Evolutionary conservation across 2,329 filamentous ascomycete genomes (phyloP), one percentile per base, ranked within the genome.

Genomic region (Sporothrix inflata): DNA sequence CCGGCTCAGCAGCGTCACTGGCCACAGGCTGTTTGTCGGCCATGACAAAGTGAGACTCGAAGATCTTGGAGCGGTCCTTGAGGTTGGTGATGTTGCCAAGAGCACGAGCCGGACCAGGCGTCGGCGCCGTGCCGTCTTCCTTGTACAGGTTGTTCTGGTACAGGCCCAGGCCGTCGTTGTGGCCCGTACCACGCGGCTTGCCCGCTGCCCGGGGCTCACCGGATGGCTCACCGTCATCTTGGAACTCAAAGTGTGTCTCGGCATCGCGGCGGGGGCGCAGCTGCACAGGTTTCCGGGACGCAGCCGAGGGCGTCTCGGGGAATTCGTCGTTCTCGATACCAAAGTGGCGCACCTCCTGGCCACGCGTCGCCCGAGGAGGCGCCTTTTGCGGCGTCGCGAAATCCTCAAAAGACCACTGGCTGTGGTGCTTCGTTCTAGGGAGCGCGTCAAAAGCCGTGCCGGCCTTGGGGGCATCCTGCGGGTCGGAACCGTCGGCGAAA

Each of bases 331-430:
- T 88, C 73, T 94, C 91, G 65, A 91, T 90, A 76, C 91, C 91
- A 89, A 93, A 97, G 80, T 96, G 91, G 71, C 92, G 91, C 73
- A 90, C 87, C 74, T 96, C 90, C 78, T 94, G 89, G 51, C 86
- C 84, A 73, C 90, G 87, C 70, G 85, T 79, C 27, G 87, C 80
- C 80, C 91, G 92, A 61, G 85, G 92, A 65, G 88, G 84, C 34
- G 82, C 76, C 85, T 97, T 97, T 75, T 91, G 87, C 0, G 95
- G 95, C 0, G 94, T 97, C 19, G 85, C 84, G 77, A 97, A 97
- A 82, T 97, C 94, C 74, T 93, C 89, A 81, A 98, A 98, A 66
- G 90, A 89, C 94, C 95, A 98, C 74, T 93, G 91, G 75, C 90
- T 90, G 73, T 86, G 84, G 79, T 93, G 90, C 83, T 92, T 93